phyloP scores from a whole-genome alignment of 129 eudicot species.

The Chrysanthemum makinoi region DNA sequence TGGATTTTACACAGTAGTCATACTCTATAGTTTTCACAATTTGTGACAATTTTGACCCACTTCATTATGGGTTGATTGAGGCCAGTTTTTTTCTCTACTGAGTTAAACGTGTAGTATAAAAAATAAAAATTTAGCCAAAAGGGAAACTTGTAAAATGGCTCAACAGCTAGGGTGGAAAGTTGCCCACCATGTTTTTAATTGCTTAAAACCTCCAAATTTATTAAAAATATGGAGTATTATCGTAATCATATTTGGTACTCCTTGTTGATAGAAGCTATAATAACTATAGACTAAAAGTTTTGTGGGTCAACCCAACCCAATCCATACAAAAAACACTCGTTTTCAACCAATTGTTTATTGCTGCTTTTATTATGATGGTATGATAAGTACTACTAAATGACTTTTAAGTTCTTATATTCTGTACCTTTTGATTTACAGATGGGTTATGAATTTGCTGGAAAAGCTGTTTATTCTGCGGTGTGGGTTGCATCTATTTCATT shows the following conservation, averaged over 20 bases:
- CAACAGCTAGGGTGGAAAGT: neutral
- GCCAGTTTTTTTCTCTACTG: too few relatives aligned
- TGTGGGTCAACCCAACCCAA: neutral
- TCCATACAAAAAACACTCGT: neutral
- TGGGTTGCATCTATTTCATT: constrained; percentile 80
- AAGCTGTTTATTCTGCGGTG: constrained; percentile 77
- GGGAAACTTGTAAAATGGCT: too few relatives aligned
- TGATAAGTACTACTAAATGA: neutral
- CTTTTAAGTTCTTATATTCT: neutral
- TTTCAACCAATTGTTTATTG: neutral
- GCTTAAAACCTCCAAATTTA: constrained; percentile 4
- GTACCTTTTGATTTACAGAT: constrained; percentile 38
- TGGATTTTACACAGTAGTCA: neutral
- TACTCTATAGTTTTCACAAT: neutral
- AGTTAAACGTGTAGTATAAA: too few relatives aligned
- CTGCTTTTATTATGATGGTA: too few relatives aligned
- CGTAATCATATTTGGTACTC: neutral
- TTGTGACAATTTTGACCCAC: constrained; percentile 10
- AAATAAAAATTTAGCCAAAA: too few relatives aligned
- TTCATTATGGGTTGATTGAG: too few relatives aligned
- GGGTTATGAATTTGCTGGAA: constrained; percentile 75
- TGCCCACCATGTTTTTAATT: neutral
- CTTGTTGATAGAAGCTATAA: neutral
- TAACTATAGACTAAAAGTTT: neutral
- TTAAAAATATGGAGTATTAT: neutral